Conservation (phyloP, 768 basidiomycete species). For the Pleurotus cornucopiae region DNA sequence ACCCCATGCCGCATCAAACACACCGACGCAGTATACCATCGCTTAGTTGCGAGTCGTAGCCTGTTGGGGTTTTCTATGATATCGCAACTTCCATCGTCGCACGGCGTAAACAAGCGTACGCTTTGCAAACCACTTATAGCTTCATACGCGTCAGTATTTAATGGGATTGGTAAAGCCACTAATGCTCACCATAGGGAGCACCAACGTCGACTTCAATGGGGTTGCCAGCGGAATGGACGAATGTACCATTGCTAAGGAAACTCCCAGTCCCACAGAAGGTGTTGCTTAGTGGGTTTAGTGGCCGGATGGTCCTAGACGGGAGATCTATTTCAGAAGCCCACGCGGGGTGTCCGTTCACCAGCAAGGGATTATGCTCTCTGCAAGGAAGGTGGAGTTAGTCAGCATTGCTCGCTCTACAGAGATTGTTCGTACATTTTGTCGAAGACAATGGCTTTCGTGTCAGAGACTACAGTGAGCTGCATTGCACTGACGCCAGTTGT, state of each 20-base stretch:
- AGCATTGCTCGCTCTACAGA: no score
- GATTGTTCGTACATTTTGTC: slow-evolving; percentile 17
- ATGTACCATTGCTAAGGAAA: slow-evolving; percentile 37
- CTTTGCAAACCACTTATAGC: slow-evolving; percentile 26
- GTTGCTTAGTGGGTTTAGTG: slow-evolving; percentile 29
- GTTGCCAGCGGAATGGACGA: slow-evolving; percentile 22
- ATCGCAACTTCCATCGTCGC: slow-evolving; percentile 27
- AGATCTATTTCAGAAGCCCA: slow-evolving; percentile 43
- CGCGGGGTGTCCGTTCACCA: slow-evolving; percentile 37
- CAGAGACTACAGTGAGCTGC: slow-evolving; percentile 17
- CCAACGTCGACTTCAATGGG: slow-evolving; percentile 3
- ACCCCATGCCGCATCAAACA: slow-evolving; percentile 7
- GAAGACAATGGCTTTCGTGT: slow-evolving; percentile 18
- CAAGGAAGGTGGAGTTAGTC: neutral
- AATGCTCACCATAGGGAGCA: neutral
- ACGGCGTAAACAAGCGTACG: slow-evolving; percentile 35
- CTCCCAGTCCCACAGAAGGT: slow-evolving; percentile 40
- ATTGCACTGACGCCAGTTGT: slow-evolving; percentile 19
- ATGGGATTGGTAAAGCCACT: neutral
- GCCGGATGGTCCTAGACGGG: slow-evolving; percentile 30
- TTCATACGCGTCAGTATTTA: neutral
- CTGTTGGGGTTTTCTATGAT: slow-evolving; percentile 30
- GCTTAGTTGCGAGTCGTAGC: slow-evolving; percentile 27
- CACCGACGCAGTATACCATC: slow-evolving; percentile 38
- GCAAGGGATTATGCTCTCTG: slow-evolving; percentile 30